phyloP scores from a whole-genome alignment of 2,329 filamentous ascomycete species.

The Venturia oleaginea region DNA sequence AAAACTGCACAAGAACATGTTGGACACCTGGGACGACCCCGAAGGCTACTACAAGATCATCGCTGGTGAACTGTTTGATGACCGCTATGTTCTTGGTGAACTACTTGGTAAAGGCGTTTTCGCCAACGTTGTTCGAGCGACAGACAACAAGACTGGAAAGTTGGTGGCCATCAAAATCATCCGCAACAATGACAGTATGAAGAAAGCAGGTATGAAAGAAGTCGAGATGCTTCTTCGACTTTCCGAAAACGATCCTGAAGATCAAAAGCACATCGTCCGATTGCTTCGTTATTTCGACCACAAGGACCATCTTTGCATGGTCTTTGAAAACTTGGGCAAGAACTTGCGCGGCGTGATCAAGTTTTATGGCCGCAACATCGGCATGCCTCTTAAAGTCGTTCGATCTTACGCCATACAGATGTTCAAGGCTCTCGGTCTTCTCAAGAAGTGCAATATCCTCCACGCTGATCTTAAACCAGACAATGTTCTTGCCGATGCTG shows the following conservation, averaged over 20 bases:
- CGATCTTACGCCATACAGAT: conserved; percentile 89
- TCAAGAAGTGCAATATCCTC: conserved; percentile 86
- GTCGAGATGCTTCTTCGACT: conserved; percentile 88
- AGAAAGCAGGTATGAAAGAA: conserved; percentile 85
- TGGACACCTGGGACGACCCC: conserved; percentile 88
- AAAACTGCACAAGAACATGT: conserved; percentile 60
- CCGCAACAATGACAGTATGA: conserved; percentile 87
- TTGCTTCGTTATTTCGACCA: conserved; percentile 85
- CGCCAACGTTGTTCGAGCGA: conserved; percentile 85
- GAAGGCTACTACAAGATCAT: conserved; percentile 97
- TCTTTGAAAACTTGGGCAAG: conserved; percentile 89
- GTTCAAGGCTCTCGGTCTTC: conserved; percentile 76
- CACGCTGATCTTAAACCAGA: conserved; percentile 97
- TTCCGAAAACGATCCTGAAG: conserved; percentile 73
- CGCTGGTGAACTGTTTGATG: conserved; percentile 79
- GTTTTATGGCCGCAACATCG: conserved; percentile 90
- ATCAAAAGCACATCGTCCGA: conserved; percentile 85
- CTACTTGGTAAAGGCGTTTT: conserved; percentile 92
- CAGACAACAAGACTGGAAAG: conserved; percentile 59
- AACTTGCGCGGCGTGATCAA: conserved; percentile 90
- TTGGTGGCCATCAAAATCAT: conserved; percentile 97
- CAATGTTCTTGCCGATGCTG: conserved; percentile 79
- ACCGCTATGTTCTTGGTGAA: conserved; percentile 80
- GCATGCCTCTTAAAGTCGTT: conserved; percentile 81
- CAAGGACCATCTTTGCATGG: conserved; percentile 91